phyloP scores from a whole-genome alignment of 441 rosid genomes.

The Croton setiger region DNA sequence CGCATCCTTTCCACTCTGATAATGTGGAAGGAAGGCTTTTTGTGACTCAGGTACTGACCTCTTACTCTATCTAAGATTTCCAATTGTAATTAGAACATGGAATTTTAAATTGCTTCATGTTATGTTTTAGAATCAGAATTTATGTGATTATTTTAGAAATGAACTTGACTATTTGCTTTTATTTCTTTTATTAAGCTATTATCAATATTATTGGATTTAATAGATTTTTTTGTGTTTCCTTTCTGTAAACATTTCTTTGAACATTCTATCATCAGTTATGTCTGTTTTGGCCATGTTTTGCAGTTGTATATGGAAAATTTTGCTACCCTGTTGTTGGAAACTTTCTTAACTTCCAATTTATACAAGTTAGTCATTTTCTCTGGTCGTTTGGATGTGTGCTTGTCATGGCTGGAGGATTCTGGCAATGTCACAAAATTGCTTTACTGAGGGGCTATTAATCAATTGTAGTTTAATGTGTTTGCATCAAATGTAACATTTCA shows the following conservation, averaged over 20 bases:
- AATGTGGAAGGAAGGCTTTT: constrained; percentile 63
- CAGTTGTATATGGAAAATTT: neutral
- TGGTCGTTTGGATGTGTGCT: neutral
- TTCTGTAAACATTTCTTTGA: neutral
- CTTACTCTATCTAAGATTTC: neutral
- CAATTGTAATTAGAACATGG: neutral
- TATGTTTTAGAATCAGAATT: neutral
- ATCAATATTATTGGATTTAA: neutral
- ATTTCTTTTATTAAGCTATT: neutral
- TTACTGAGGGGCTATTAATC: neutral
- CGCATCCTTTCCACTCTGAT: constrained; percentile 53
- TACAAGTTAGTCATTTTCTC: neutral
- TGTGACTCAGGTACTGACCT: constrained; percentile 61
- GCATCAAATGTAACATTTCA: neutral
- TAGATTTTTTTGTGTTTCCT: neutral
- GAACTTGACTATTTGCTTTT: neutral
- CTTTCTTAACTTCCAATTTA: neutral
- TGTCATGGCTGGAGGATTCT: neutral
- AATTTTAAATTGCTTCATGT: neutral
- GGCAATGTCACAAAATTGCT: neutral
- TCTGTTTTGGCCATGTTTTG: neutral
- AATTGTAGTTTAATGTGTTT: neutral
- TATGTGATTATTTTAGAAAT: neutral
- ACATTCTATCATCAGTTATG: neutral
- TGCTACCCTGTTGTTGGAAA: neutral